Evolutionary conservation across 2,329 filamentous ascomycete species (phyloP), one percentile per base, ranked within the genome.

Genomic region (Fulvia fulva): DNA sequence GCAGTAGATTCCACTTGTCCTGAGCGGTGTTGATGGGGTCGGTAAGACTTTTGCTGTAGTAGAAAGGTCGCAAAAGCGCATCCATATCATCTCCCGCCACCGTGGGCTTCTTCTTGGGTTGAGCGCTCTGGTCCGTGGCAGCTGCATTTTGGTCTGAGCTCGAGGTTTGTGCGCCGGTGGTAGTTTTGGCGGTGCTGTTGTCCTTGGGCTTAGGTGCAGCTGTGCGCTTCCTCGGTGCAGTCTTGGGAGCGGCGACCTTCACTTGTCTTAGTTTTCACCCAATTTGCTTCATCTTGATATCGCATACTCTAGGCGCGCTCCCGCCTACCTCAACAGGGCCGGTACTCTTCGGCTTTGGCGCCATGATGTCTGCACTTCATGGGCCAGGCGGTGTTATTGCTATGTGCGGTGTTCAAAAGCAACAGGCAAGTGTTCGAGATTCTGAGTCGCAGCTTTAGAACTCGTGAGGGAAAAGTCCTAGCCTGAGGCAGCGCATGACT

Each of bases 1-100:
- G 95, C 26, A 99, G 78, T 44, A 99, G 81, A 73, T 97, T 96
- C 85, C 93, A 97, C 81, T 99, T 99, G 78, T 99, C 94, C 70
- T 89, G 67, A 26, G 85, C 86, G 1, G 86, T 88, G 60, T 87
- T 81, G 68, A 89, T 89, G 2, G 86, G 85, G 69, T 88, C 87
- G 0, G 84, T 87, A 56, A 88, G 73, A 51, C 80, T 80, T 71
- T 88, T 89, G 60, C 81, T 84, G 68, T 86, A 85, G 73, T 89
- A 89, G 70, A 88, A 88, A 0, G 87, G 86, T 68, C 88, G 80
- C 25, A 89, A 79, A 25, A 88, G 77, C 37, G 84, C 83, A 67
- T 87, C 83, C 57, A 73, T 67, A 61, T 79, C 77, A 56, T 78
- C 76, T 25, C 56, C 57, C 9, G 57, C 54, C 30, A 57, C 59